Percentiles rank a stretch among this genome's conserved stretches.
Evolutionary conservation across 2,329 filamentous ascomycete genomes (phyloP).

Genomic region (Paracoccidioides brasiliensis): DNA sequence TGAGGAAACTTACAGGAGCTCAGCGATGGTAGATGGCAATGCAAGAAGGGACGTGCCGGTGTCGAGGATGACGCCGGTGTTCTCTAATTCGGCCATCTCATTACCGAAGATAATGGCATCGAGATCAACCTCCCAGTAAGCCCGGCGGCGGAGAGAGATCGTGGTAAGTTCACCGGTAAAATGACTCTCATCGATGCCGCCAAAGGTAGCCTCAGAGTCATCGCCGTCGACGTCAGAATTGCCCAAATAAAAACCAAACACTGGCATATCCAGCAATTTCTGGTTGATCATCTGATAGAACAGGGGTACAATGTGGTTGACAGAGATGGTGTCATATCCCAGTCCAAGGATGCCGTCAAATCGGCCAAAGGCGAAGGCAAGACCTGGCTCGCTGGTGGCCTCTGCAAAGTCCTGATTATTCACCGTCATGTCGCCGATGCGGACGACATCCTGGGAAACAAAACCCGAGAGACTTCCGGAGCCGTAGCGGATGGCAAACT

Average conservation of each 20-base stretch:
- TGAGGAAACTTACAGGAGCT: slow-evolving; percentile 55
- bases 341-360: slow-evolving; percentile 96
- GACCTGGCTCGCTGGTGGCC: slow-evolving; percentile 85
- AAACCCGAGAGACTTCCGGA: slow-evolving; percentile 90
- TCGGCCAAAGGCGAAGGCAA: slow-evolving; percentile 93
- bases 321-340: slow-evolving; percentile 91
- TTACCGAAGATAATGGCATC: slow-evolving; percentile 83
- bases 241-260: slow-evolving; percentile 94
- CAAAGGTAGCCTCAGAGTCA: slow-evolving; percentile 79
- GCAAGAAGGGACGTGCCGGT: slow-evolving; percentile 97
- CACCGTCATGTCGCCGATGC: slow-evolving; percentile 79
- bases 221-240: slow-evolving; percentile 56
- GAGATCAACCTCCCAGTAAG: slow-evolving; percentile 98
- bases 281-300: slow-evolving; percentile 96
- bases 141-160: slow-evolving; percentile 92
- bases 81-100: slow-evolving; percentile 73
- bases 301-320: slow-evolving; percentile 85
- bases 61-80: slow-evolving; percentile 93
- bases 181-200: slow-evolving; percentile 72
- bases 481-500: slow-evolving; percentile 89
- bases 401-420: slow-evolving; percentile 91
- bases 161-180: slow-evolving; percentile 78
- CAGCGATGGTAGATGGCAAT: slow-evolving; percentile 77
- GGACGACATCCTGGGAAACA: slow-evolving; percentile 74
- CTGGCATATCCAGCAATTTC: slow-evolving; percentile 74